Base-by-base conservation (phyloP, 441 rosid genomes). In the Arabidopsis hybrid region DNA sequence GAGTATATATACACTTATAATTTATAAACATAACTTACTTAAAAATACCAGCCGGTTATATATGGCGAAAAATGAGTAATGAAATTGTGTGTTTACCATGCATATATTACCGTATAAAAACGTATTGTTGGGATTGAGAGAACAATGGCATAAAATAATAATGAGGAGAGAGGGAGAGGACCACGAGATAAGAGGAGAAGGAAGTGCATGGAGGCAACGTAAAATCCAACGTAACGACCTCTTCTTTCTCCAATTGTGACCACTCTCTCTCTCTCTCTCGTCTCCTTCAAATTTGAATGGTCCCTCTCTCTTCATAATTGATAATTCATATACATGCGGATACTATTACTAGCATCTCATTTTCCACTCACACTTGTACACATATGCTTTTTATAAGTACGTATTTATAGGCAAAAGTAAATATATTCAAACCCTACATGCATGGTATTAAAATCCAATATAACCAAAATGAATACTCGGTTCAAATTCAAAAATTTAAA, bases 191-290 rank as follows among this genome's bases (percentile, higher is more conserved):
- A 38, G 67, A 62, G 43, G 53, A 75, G 74, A 43, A 35, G 70
- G 40, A 16, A 70, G 60, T 77, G 72, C 80, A 77, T 71, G 80
- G 76, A 77, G 11, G 80, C 68, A 58, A 77, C 76, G 80, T 77
- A 71, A 65, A 71, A 77, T 77, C 80, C 80, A 77, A 77, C 59
- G 64, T 57, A 60, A 51, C 40, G 76, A 71, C 80, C 64, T 71
- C 72, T 51, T 58, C 58, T 59, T 77, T 51, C 68, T 59, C 64
- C 68, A 77, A 58, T 65, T 52, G 73, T 77, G 80, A 65, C 80
- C 76, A 71, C 26, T 21, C 26, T 21, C 56, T 21, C 65, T 65
- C 69, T 45, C 65, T 31, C 32, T 50, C 62, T 65, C 72, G 61
- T 58, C 78, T 51, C 63, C 78, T 67, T 67, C 73, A 42, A 31